These are phyloP conservation scores for Leccinum solheimii DNA, from an alignment of 1,284 basidiomycete genomes.

Conservation along the genomic window DNA sequence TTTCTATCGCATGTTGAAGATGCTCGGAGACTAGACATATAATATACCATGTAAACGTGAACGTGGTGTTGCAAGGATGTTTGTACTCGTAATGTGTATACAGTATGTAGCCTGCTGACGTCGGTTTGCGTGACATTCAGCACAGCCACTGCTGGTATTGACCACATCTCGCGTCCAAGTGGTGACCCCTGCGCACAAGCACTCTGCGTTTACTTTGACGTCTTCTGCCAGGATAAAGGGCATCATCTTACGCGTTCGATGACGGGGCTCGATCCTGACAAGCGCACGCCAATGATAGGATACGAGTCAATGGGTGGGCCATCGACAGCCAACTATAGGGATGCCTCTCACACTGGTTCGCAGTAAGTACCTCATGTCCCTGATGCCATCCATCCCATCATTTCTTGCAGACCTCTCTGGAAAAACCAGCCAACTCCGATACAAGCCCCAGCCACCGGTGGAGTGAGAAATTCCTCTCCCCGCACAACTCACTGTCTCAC, in stretches of 20 bases:
- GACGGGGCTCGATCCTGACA: constrained; percentile 11
- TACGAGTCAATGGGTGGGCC: constrained; percentile 13
- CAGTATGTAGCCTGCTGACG: background rate
- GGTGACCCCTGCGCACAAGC: constrained; percentile 1
- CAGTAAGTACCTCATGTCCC: constrained; percentile 17
- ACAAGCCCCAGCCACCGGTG: constrained; percentile 10
- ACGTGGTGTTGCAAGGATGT: background rate
- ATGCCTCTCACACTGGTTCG: constrained; percentile 28
- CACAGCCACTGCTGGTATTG: background rate
- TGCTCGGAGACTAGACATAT: constrained; percentile 13
- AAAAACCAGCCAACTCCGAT: constrained; percentile 26
- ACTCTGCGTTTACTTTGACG: constrained; percentile 2
- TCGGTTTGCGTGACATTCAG: background rate
- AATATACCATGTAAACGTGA: background rate
- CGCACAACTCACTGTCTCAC: constrained; percentile 10
- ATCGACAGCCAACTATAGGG: constrained; percentile 26
- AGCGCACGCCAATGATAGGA: constrained; percentile 11
- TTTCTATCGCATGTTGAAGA: constrained; percentile 62
- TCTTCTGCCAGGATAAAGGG: constrained; percentile 16
- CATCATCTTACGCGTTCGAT: constrained; percentile 11
- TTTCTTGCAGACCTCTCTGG: constrained; percentile 19
- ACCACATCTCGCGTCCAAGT: background rate
- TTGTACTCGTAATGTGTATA: background rate
- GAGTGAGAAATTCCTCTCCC: constrained; percentile 20
- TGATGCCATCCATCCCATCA: constrained; percentile 8